Evolutionary conservation across 129 eudicot species (phyloP), one percentile per base, ranked within the genome.

Genomic region (Sambucus nigra): DNA sequence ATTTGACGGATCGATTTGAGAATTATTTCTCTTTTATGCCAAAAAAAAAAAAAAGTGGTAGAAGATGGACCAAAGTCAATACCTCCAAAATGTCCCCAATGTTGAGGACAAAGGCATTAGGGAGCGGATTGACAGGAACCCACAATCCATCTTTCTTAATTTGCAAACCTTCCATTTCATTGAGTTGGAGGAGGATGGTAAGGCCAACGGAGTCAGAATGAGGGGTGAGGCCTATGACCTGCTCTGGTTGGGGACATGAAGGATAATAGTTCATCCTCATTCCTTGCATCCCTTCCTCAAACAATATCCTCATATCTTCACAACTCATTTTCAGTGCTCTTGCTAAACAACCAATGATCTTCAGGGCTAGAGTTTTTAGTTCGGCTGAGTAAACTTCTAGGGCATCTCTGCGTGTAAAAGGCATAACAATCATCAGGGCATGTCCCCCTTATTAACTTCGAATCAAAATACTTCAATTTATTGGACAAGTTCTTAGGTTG

Each of bases 211-310:
- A 29, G 19, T 75, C 80, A 0, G 80, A 65, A 29, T 77, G 84
- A 54, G 73, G 79, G 22, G 63, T 53, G 15, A 77, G 67, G 13
- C 84, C 84, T 2, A 64, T 68, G 4, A 72, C 80, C 21, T 57
- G 61, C 39, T 77, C 80, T 1, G 84, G 80, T 15, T 77, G 64
- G 2, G 80, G 80, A 58, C 80, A 78, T 6, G 84, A 76, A 13
- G 76, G 84, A 55, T 78, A 78, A 23, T 69, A 75, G 21, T 64
- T 75, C 69, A 64, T 75, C 27, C 75, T 68, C 68, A 74, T 45
- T 10, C 68, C 2, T 22, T 78, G 79, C 18, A 41, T 38, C 51
- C 84, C 84, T 31, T 73, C 76, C 26, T 48, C 70, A 40, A 73
- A 73, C n/a, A 73, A 19, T 49, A 7, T 5, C 32, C 26, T 48